Conservation (phyloP, 2,329 filamentous ascomycete species). For the Chaetomiaceae sp. region DNA sequence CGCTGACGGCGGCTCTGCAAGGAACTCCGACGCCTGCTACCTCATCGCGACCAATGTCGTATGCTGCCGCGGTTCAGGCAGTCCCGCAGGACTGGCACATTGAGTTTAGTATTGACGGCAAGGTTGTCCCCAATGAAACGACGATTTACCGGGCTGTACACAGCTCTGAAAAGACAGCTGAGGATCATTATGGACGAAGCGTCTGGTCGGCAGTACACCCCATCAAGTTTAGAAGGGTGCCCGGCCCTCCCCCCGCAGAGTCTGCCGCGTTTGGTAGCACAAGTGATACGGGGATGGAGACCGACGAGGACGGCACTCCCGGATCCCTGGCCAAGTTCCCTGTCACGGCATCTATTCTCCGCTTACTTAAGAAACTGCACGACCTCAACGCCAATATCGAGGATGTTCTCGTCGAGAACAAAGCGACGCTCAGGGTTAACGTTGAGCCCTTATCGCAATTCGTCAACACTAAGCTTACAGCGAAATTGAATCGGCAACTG, state of each 20-base stretch:
- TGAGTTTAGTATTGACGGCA: slow-evolving; percentile 83
- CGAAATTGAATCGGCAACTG: slow-evolving; percentile 92
- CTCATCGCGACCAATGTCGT: slow-evolving; percentile 67
- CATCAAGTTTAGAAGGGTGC: slow-evolving; percentile 84
- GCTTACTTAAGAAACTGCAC: slow-evolving; percentile 83
- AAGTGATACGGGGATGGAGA: slow-evolving; percentile 46
- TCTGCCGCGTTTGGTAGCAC: slow-evolving; percentile 56
- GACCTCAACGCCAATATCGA: slow-evolving; percentile 90
- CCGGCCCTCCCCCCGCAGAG: slow-evolving; percentile 75
- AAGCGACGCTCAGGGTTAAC: slow-evolving; percentile 65
- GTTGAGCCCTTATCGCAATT: slow-evolving; percentile 87
- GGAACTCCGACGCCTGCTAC: slow-evolving; percentile 47
- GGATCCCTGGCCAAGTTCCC: slow-evolving; percentile 78
- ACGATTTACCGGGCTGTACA: slow-evolving; percentile 96
- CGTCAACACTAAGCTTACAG: slow-evolving; percentile 96
- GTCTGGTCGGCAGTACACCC: slow-evolving; percentile 89
- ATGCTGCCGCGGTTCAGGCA: slow-evolving; percentile 76
- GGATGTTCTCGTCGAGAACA: slow-evolving; percentile 78
- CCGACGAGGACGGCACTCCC: slow-evolving; percentile 61
- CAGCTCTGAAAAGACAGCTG: slow-evolving; percentile 46
- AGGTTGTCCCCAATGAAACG: slow-evolving; percentile 81
- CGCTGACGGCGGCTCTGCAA: slow-evolving; percentile 39
- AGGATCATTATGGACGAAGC: slow-evolving; percentile 67
- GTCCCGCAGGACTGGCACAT: slow-evolving; percentile 94
- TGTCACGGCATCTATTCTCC: slow-evolving; percentile 80